phyloP scores from a whole-genome alignment of 345 rosid species.

The Gossypium rotundifolium region DNA sequence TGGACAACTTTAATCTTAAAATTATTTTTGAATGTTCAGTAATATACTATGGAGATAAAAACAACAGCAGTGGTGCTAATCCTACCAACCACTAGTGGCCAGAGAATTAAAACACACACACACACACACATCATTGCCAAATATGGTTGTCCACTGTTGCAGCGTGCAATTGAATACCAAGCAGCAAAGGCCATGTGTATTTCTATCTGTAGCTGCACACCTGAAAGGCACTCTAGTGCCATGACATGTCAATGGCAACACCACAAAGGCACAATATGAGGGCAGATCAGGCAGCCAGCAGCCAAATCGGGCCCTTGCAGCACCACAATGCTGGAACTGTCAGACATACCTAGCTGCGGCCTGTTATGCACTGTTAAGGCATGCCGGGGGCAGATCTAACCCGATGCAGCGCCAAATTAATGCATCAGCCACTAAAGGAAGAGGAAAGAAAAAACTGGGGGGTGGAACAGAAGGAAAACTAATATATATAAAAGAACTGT shows the following conservation, averaged over 20 bases:
- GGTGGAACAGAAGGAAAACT: background rate
- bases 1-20: background rate
- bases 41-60: background rate
- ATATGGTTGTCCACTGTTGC: background rate
- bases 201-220: background rate
- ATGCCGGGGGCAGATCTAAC: background rate
- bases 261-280: background rate
- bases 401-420: background rate
- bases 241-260: background rate
- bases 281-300: background rate
- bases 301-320: background rate
- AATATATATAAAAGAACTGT: background rate
- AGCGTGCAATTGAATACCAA: background rate
- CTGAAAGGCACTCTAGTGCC: background rate
- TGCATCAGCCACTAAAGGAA: background rate
- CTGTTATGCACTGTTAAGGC: background rate
- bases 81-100: background rate
- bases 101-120: background rate
- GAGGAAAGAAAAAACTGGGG: background rate
- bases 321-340: background rate
- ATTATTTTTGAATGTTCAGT: background rate
- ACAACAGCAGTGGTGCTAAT: background rate
- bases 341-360: background rate
- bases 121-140: background rate
- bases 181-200: background rate